Conservation (phyloP, 2,329 filamentous ascomycete genomes). For the Colletotrichum shisoi region DNA sequence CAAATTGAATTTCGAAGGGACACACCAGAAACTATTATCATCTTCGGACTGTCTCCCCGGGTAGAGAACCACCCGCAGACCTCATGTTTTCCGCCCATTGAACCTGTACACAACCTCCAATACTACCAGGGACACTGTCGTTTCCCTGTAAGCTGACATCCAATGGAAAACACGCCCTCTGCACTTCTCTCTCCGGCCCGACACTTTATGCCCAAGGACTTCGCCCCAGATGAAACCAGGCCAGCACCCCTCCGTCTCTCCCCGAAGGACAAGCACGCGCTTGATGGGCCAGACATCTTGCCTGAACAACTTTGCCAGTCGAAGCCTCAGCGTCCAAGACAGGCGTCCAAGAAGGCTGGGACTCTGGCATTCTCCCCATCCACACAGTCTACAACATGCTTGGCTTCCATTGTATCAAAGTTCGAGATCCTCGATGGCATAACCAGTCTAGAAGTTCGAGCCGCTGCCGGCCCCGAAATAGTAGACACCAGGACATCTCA, state of each 20-base stretch:
- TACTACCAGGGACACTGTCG: neutral
- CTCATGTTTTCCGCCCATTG: too few species aligned
- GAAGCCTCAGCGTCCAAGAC: too few species aligned
- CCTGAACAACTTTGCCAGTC: neutral
- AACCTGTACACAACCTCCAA: too few species aligned
- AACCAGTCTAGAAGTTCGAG: conserved; percentile 10
- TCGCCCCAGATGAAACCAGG: neutral
- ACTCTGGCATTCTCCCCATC: neutral
- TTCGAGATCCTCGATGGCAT: conserved; percentile 27
- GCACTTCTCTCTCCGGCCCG: neutral
- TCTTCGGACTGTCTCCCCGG: too few species aligned
- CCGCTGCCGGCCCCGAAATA: neutral
- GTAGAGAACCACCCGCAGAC: too few species aligned
- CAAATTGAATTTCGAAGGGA: too few species aligned
- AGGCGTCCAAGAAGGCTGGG: too few species aligned
- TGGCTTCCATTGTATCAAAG: conserved; percentile 32
- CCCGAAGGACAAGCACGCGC: neutral
- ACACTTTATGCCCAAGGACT: neutral
- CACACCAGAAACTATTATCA: too few species aligned
- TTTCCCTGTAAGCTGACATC: neutral
- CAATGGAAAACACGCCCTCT: conserved; percentile 25
- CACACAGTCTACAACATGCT: neutral
- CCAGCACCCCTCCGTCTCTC: conserved; percentile 20
- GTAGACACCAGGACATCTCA: neutral
- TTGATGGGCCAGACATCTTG: neutral